Percentiles rank a stretch among this genome's conserved stretches.
phyloP scores from a whole-genome alignment of 208 protist species.

The Endotrypanum monterogeii region DNA sequence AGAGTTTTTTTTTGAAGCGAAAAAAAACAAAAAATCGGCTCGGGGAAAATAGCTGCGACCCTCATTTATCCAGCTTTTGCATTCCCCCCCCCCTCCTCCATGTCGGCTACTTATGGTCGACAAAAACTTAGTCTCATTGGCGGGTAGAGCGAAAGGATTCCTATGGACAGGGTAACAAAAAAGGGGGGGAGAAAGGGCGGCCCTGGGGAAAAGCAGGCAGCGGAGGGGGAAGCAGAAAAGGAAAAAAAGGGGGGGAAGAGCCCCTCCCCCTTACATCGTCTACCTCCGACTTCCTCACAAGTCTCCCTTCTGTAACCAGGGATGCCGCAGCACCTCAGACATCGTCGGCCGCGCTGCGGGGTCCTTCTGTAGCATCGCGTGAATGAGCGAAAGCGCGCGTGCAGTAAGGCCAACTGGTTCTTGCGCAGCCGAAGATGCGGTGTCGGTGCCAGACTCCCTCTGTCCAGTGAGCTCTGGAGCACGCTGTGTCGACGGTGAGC shows the following conservation, averaged over 20 bases:
- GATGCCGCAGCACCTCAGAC: conserved; percentile 59
- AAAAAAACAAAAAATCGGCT: neutral
- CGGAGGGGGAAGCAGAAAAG: neutral
- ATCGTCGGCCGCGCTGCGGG: conserved; percentile 56
- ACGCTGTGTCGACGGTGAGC: neutral
- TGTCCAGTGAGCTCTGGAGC: neutral
- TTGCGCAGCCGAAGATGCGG: neutral
- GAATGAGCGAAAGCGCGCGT: conserved; percentile 37
- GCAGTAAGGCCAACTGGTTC: conserved; percentile 26
- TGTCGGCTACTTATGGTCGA: too few species aligned
- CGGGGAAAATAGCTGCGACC: neutral
- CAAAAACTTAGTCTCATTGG: too few species aligned
- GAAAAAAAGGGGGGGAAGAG: neutral
- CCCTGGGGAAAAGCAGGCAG: neutral
- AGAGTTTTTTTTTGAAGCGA: too few species aligned
- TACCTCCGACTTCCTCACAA: too few species aligned
- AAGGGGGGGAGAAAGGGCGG: neutral
- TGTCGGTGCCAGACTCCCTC: neutral
- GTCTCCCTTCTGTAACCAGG: conserved; percentile 57
- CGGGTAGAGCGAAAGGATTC: too few species aligned
- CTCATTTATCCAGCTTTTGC: too few species aligned
- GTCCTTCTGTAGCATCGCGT: conserved; percentile 66
- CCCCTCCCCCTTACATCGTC: neutral
- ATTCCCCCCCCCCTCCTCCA: too few species aligned
- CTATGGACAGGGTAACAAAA: neutral